These are phyloP conservation scores for Teunomyces atbi DNA, from an alignment of 805 yeast genomes.

Conservation along the genomic window DNA sequence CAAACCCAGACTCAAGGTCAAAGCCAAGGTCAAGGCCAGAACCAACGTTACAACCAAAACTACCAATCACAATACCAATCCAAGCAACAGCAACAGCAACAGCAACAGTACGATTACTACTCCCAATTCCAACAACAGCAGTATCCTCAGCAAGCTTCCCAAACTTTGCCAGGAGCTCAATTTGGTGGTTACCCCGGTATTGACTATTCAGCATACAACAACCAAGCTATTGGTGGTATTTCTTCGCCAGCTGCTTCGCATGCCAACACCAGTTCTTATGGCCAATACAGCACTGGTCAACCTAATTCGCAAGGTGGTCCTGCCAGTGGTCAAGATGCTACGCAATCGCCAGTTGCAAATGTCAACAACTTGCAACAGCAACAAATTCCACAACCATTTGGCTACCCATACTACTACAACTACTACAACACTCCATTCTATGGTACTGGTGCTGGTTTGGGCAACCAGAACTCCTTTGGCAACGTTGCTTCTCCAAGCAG, in stretches of 20 bases:
- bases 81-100: slow-evolving; percentile 11
- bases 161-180: slow-evolving; percentile 38
- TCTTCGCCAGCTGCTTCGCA: slow-evolving; percentile 29
- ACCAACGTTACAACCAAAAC: slow-evolving; percentile 10
- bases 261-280: slow-evolving; percentile 19
- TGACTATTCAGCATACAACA: slow-evolving; percentile 41
- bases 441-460: slow-evolving; percentile 29
- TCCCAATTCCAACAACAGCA: slow-evolving; percentile 40
- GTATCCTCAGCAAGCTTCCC: slow-evolving; percentile 41
- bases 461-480: slow-evolving; percentile 20
- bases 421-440: slow-evolving; percentile 43
- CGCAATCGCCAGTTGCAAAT: slow-evolving; percentile 24
- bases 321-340: slow-evolving; percentile 17
- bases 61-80: slow-evolving; percentile 8
- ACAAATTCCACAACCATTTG: slow-evolving; percentile 36
- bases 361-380: slow-evolving; percentile 25
- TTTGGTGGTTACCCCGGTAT: slow-evolving; percentile 45
- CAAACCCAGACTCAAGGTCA: slow-evolving; percentile 7
- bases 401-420: slow-evolving; percentile 43
- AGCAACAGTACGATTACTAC: slow-evolving; percentile 31
- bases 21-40: slow-evolving; percentile 7
- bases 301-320: slow-evolving; percentile 15
- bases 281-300: slow-evolving; percentile 20
- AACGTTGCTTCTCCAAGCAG: slow-evolving; percentile 15
- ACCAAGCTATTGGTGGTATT: slow-evolving; percentile 29